Conservation (phyloP, 1,284 basidiomycete genomes). For the Tetrapyrgos nigripes region DNA sequence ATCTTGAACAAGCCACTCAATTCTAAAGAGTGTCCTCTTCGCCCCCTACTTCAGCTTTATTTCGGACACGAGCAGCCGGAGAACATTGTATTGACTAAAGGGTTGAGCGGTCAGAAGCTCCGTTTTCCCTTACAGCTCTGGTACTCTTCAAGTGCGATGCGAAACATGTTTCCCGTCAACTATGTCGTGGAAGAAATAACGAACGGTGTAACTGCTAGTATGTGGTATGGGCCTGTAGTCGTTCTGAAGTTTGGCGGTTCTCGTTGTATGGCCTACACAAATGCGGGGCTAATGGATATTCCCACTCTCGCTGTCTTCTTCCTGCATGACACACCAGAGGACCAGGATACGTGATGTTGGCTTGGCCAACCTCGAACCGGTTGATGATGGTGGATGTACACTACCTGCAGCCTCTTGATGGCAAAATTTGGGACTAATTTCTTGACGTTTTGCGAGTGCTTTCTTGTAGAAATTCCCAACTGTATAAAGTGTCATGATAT, state of each 20-base stretch:
- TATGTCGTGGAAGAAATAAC: neutral
- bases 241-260: neutral
- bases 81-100: neutral
- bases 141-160: neutral
- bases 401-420: no score
- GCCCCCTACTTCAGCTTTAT: neutral
- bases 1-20: no score
- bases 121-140: neutral
- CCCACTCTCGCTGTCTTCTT: neutral
- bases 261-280: neutral
- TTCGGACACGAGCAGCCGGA: neutral
- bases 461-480: no score
- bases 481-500: no score
- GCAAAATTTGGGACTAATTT: no score
- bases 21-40: neutral
- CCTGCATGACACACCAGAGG: neutral
- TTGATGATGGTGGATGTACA: no score
- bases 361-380: no score
- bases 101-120: neutral
- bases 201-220: neutral
- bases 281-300: neutral
- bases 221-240: neutral
- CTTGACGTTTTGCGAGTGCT: no score
- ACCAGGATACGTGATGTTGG: neutral
- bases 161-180: neutral